A percentile compares a stretch with the other conserved stretches of the same genome.
phyloP scores from a whole-genome alignment of 2,329 filamentous ascomycete genomes.

The Amauroascus niger region DNA sequence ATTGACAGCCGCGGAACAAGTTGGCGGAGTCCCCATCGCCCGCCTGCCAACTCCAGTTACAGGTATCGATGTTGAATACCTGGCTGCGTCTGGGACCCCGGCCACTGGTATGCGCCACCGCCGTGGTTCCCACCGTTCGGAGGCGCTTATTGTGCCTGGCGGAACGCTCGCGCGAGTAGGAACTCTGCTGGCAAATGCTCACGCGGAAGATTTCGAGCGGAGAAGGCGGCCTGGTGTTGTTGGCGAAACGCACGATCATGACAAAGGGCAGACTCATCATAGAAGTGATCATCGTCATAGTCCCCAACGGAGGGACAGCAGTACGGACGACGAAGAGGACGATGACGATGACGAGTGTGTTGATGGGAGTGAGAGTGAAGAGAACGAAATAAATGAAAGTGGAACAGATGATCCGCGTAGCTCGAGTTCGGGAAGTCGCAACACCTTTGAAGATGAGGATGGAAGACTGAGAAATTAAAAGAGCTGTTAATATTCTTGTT shows the following conservation, averaged over 20 bases:
- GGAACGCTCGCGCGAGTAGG: constrained; percentile 46
- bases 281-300: constrained; percentile 28
- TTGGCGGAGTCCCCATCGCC: background rate
- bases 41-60: constrained; percentile 10
- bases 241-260: constrained; percentile 19
- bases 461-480: background rate
- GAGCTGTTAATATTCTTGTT: background rate
- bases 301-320: constrained; percentile 25
- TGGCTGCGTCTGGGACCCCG: constrained; percentile 1
- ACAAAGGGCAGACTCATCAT: constrained; percentile 23
- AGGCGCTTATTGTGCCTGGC: constrained; percentile 16
- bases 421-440: background rate
- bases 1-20: background rate
- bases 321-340: constrained; percentile 31
- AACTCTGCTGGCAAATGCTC: constrained; percentile 68
- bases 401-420: background rate
- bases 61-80: constrained; percentile 19
- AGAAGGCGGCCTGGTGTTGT: constrained; percentile 48
- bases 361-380: constrained; percentile 4
- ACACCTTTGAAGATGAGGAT: background rate
- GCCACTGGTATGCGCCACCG: constrained; percentile 15
- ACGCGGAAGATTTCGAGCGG: constrained; percentile 87
- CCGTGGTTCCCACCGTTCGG: constrained; percentile 21
- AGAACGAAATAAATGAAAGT: background rate
- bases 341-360: constrained; percentile 10